phyloP scores from a whole-genome alignment of 805 yeast species.

The Nakazawaea ishiwadae region DNA sequence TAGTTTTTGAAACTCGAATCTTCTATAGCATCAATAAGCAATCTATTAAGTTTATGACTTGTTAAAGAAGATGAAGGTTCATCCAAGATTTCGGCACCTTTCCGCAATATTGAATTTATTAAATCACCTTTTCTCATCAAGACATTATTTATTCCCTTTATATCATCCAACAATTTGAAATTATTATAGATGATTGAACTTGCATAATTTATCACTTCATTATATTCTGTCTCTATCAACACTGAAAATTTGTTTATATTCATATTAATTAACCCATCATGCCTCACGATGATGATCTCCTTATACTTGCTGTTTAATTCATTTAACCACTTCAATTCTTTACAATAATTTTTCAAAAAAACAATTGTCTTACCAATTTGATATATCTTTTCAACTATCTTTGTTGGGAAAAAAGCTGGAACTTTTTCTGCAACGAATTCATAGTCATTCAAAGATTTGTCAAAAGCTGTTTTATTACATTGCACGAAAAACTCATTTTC shows the following conservation, averaged over 20 bases:
- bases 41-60: conserved; percentile 58
- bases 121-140: conserved; percentile 80
- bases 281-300: neutral
- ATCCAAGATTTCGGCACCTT: conserved; percentile 48
- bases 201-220: conserved; percentile 49
- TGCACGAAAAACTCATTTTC: conserved; percentile 60
- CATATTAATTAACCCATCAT: conserved; percentile 31
- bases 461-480: conserved; percentile 9
- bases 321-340: conserved; percentile 62
- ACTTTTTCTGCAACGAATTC: conserved; percentile 37
- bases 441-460: conserved; percentile 3
- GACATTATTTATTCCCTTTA: conserved; percentile 61
- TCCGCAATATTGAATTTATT: conserved; percentile 55
- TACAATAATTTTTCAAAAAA: conserved; percentile 61
- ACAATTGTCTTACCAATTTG: conserved; percentile 70
- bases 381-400: conserved; percentile 40
- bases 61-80: conserved; percentile 62
- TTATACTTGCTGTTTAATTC: conserved; percentile 29
- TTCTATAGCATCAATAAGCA: conserved; percentile 60
- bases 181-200: conserved; percentile 45
- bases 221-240: conserved; percentile 38
- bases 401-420: conserved; percentile 40
- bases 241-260: conserved; percentile 22
- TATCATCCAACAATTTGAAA: conserved; percentile 44
- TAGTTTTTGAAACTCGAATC: conserved; percentile 44